Base-by-base conservation (phyloP, 192 early-diverging fungal genomes). In the Umbelopsis isabellina region DNA sequence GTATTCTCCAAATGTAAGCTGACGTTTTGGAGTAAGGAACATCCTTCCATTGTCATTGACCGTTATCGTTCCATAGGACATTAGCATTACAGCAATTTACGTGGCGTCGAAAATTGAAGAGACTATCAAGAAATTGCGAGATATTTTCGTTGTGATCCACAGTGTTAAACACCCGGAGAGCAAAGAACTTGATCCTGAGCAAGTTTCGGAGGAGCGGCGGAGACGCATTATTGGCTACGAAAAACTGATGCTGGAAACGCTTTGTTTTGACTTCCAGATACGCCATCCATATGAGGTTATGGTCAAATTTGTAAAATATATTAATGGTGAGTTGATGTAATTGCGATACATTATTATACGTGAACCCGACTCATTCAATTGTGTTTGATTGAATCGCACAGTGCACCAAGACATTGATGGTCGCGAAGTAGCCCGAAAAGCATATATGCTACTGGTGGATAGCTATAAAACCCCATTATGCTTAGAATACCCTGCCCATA, bases 71-170 rank as follows among this genome's bases (percentile, higher is more conserved):
- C 69, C 71, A 50, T 47, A 87, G 82, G 85, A 88, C 71, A 69
- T 92, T 41, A 82, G 86, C 55, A 80, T 85, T 1, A 87, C 92
- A 4, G 92, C 90, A 68, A 69, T 94, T 22, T 92, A 94, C 75
- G 90, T 94, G 1, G 91, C 91, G 4, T 90, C 88, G 49, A 96
- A 96, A 68, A 90, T 94, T 67, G 93, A 96, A 58, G 94, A 96
- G 53, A 94, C 93, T 0, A 88, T 90, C 50, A 96, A 96, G 67
- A 91, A 91, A 65, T 77, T 92, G 22, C 89, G 90, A 65, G 94
- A 96, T 67, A 90, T 96, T 7, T 81, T 92, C 48, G 80, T 91
- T 4, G 85, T 82, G 33, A 86, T 87, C 1, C 87, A 87, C 44
- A 74, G 78, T 35, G 75, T 85, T n/a, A 65, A 76, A 37, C 78